These are phyloP conservation scores for Neofusicoccum ribis DNA, from an alignment of 2,329 filamentous ascomycete species.

Conservation along the genomic window DNA sequence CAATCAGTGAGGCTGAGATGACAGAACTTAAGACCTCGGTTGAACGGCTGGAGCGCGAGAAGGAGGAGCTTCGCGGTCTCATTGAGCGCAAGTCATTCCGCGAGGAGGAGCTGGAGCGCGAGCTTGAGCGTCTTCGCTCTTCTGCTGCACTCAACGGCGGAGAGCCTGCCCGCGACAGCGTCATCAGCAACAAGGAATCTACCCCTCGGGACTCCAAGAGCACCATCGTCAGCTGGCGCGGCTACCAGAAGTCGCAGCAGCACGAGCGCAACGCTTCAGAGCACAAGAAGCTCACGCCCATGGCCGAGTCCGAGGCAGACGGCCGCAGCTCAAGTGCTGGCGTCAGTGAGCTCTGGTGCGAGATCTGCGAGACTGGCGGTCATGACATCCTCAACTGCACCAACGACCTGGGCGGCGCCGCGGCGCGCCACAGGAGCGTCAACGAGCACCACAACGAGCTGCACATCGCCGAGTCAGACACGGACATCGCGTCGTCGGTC, in stretches of 20 bases:
- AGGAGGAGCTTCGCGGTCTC: conserved; percentile 72
- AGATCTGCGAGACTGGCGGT: conserved; percentile 88
- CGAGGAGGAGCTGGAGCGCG: conserved; percentile 84
- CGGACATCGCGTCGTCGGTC: conserved; percentile 24
- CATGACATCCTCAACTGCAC: conserved; percentile 95
- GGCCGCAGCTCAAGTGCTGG: conserved; percentile 65
- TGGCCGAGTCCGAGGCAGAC: conserved; percentile 32
- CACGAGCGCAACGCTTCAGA: background rate
- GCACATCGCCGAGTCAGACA: background rate
- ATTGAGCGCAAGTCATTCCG: conserved; percentile 70
- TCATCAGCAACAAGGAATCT: conserved; percentile 49
- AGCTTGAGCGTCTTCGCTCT: conserved; percentile 63
- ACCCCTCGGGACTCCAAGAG: conserved; percentile 63
- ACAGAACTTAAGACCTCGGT: conserved; percentile 60
- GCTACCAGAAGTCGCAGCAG: conserved; percentile 22
- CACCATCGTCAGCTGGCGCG: conserved; percentile 61
- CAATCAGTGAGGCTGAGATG: conserved; percentile 41
- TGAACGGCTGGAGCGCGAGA: conserved; percentile 76
- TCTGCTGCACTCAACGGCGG: background rate
- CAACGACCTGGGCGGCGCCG: conserved; percentile 60
- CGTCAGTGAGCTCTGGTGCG: conserved; percentile 78
- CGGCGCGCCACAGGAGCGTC: conserved; percentile 34
- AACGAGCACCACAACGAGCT: conserved; percentile 25
- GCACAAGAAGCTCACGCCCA: conserved; percentile 27
- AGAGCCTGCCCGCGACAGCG: conserved; percentile 52